Evolutionary conservation across 2,329 filamentous ascomycete species (phyloP).

Genomic region (Alternaria viburni): DNA sequence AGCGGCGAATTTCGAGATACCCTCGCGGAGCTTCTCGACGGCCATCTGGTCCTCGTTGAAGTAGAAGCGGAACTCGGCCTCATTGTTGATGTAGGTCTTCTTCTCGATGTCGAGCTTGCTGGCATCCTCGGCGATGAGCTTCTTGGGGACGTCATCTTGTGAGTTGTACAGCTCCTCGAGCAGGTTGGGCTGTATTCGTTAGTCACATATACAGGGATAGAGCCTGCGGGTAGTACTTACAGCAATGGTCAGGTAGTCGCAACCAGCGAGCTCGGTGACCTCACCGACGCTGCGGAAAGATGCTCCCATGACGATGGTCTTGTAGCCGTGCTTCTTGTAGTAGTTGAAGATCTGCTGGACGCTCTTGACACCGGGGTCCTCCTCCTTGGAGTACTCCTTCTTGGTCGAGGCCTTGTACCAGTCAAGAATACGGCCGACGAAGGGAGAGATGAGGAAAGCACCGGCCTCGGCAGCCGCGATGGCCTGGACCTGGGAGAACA

Average conservation of each 20-base stretch:
- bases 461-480: conserved; percentile 94
- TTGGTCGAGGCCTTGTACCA: conserved; percentile 98
- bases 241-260: conserved; percentile 98
- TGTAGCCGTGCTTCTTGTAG: conserved; percentile 99
- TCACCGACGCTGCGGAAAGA: conserved; percentile 96
- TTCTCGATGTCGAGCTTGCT: conserved; percentile 76
- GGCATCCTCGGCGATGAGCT: conserved; percentile 78
- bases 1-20: conserved; percentile 98
- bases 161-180: conserved; percentile 95
- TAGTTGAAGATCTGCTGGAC: conserved; percentile 98
- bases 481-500: conserved; percentile 96
- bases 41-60: conserved; percentile 99
- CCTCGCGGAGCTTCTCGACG: conserved; percentile 98
- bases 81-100: conserved; percentile 89
- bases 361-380: conserved; percentile 95
- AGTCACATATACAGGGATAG: conserved; percentile 6
- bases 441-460: conserved; percentile 98
- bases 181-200: conserved; percentile 72
- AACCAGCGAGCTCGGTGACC: conserved; percentile 97
- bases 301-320: conserved; percentile 99
- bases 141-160: conserved; percentile 80
- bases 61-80: conserved; percentile 93
- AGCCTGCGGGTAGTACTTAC: conserved; percentile 58
- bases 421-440: conserved; percentile 98
- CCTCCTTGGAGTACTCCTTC: conserved; percentile 87